These are phyloP conservation scores for Elaphomyces granulatus DNA, from an alignment of 495 filamentous ascomycete genomes.

Conservation along the genomic window DNA sequence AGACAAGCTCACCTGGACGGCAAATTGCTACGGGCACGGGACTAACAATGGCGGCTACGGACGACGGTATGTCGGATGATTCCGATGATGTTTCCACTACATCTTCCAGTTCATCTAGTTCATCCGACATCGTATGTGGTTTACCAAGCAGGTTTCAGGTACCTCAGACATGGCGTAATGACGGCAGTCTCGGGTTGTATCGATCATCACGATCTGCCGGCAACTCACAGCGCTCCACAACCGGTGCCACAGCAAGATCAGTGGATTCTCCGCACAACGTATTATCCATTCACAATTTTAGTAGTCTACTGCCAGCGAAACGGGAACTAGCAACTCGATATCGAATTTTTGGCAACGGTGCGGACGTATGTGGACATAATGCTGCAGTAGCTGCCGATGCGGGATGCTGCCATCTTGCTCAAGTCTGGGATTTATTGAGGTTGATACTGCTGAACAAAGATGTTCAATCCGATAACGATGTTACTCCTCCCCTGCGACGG, in stretches of 20 bases:
- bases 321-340: constrained; percentile 62
- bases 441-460: constrained; percentile 64
- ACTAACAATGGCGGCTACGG: constrained; percentile 30
- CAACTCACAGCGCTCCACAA: constrained; percentile 42
- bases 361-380: constrained; percentile 71
- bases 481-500: too few relatives aligned
- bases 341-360: constrained; percentile 65
- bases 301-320: constrained; percentile 59
- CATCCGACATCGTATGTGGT: constrained; percentile 39
- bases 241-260: constrained; percentile 23
- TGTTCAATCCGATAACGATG: not conserved
- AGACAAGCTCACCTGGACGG: constrained; percentile 36
- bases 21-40: constrained; percentile 18
- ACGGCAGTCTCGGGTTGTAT: constrained; percentile 30
- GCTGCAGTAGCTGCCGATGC: constrained; percentile 58
- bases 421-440: constrained; percentile 70
- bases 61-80: constrained; percentile 38
- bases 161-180: constrained; percentile 39
- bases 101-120: constrained; percentile 58
- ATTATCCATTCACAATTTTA: constrained; percentile 57
- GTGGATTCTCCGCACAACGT: constrained; percentile 34
- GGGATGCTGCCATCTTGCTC: constrained; percentile 58
- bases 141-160: constrained; percentile 36
- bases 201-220: constrained; percentile 34
- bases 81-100: constrained; percentile 55